A percentile compares a stretch with the other conserved stretches of the same genome.
Conservation (phyloP, 495 filamentous ascomycete species). For the Terfezia claveryi region DNA sequence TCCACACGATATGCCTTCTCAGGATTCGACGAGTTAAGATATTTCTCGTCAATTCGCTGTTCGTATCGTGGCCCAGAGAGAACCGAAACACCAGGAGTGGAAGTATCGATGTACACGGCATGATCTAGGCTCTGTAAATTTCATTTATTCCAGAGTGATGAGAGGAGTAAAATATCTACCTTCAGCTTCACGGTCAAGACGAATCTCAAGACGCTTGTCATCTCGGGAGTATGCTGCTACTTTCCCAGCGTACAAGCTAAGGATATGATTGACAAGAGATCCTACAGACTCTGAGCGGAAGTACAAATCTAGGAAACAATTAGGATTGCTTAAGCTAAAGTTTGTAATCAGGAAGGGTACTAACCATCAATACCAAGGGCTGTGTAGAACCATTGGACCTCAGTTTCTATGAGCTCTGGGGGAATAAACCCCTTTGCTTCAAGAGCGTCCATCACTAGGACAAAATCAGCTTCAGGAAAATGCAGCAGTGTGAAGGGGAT, state of each 20-base stretch:
- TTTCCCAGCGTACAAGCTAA: constrained; percentile 91
- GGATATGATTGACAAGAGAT: constrained; percentile 78
- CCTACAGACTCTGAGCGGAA: constrained; percentile 80
- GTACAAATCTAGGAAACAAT: constrained; percentile 49
- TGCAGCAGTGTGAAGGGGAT: background rate
- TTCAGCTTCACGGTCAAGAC: constrained; percentile 63
- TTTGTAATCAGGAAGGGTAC: background rate
- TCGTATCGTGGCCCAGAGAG: constrained; percentile 70
- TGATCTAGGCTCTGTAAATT: constrained; percentile 45
- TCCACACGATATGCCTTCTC: constrained; percentile 60
- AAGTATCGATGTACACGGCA: constrained; percentile 96
- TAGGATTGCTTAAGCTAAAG: constrained; percentile 1
- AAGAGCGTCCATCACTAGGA: constrained; percentile 44
- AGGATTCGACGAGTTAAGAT: constrained; percentile 41
- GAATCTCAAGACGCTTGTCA: constrained; percentile 82
- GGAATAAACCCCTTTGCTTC: constrained; percentile 76
- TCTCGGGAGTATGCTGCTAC: constrained; percentile 83
- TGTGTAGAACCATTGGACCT: constrained; percentile 93
- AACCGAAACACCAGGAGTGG: constrained; percentile 57
- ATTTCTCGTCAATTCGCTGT: constrained; percentile 83
- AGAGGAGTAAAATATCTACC: constrained; percentile 2
- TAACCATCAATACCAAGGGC: constrained; percentile 68
- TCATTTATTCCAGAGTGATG: background rate
- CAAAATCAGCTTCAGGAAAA: constrained; percentile 8
- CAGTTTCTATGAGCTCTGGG: constrained; percentile 52